Base-by-base conservation (phyloP, 2,329 filamentous ascomycete species). In the Cercospora sesami region DNA sequence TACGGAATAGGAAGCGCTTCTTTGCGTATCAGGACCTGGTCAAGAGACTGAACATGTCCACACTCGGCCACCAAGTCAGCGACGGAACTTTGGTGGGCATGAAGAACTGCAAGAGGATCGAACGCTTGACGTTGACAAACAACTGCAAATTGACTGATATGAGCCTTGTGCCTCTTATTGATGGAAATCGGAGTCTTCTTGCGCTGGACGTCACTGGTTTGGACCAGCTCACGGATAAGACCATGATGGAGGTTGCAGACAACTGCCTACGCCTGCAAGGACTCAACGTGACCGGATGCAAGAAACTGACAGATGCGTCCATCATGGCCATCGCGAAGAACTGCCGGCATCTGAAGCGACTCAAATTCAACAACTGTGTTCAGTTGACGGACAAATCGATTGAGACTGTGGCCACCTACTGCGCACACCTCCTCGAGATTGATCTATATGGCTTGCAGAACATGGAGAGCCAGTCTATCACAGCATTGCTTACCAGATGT, bases 341-440 rank as follows among this genome's bases (percentile, higher is more conserved):
- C 76, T 98, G 95, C 82, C 89, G 86, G 72, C 92, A 91, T 76
- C 87, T 99, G 73, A 98, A 97, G 82, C 85, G 93, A 89, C 86
- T 99, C 73, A 99, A 99, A 86, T 86, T 99, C 69, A 99, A 98
- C 79, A 91, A 94, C 66, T 97, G 95, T 78, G 80, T 82, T n/a
- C 91, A 96, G 79, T 83, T 97, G 36, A 93, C 91, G 45, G 93
- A 98, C 77, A 85, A 86, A 60, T 90, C 93, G 6, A 90, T 98
- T 71, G 83, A 92, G 67, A 91, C 93, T 3, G 96, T 99, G 77
- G 94, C 95, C 5, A 85, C 89, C 57, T 88, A 96, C 80, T 97
- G 94, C 78, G 92, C 90, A 12, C 94, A 97, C 73, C 93, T 99
- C 33, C 89, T 99, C 70, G 95, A 99, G 80, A 97, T 99, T 69